These are phyloP conservation scores for Schizosaccharomyces osmophilus DNA, from an alignment of 805 yeast genomes.

Conservation along the genomic window DNA sequence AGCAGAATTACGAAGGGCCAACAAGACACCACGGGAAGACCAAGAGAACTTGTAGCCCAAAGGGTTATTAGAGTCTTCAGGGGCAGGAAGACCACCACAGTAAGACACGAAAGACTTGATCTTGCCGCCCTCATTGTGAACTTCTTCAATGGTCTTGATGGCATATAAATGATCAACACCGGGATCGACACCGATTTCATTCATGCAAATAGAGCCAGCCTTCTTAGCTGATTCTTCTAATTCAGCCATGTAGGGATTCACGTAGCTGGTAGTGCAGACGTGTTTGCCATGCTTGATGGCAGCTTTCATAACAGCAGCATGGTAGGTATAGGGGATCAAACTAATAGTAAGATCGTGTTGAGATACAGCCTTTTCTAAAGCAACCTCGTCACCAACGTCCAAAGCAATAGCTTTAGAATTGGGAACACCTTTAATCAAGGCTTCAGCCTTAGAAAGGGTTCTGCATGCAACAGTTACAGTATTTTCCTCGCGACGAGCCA, in stretches of 20 bases:
- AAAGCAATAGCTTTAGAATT: conserved; percentile 63
- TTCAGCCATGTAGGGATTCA: conserved; percentile 13
- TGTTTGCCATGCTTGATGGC: conserved; percentile 67
- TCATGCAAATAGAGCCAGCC: conserved; percentile 94
- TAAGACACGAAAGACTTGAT: conserved; percentile 80
- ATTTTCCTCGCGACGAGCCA: conserved; percentile 48
- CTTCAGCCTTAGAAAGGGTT: conserved; percentile 67
- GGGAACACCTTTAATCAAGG: conserved; percentile 38
- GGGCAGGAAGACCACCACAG: conserved; percentile 98
- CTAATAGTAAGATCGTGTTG: conserved; percentile 58
- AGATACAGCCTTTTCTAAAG: conserved; percentile 55
- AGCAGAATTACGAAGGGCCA: conserved; percentile 87
- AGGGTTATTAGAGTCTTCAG: conserved; percentile 93
- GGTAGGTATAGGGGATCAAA: conserved; percentile 83
- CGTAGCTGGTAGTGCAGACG: conserved; percentile 90
- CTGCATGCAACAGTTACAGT: conserved; percentile 93
- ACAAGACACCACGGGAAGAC: conserved; percentile 93
- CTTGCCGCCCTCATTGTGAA: conserved; percentile 74
- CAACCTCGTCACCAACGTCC: conserved; percentile 60
- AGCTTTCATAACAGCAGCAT: conserved; percentile 74
- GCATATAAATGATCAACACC: conserved; percentile 97
- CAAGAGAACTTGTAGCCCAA: conserved; percentile 96
- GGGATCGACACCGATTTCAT: conserved; percentile 96
- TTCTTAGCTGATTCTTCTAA: conserved; percentile 26
- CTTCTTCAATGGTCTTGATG: conserved; percentile 92